Conservation (phyloP, 2,329 filamentous ascomycete species). For the Ophiostoma himal-ulmi region DNA sequence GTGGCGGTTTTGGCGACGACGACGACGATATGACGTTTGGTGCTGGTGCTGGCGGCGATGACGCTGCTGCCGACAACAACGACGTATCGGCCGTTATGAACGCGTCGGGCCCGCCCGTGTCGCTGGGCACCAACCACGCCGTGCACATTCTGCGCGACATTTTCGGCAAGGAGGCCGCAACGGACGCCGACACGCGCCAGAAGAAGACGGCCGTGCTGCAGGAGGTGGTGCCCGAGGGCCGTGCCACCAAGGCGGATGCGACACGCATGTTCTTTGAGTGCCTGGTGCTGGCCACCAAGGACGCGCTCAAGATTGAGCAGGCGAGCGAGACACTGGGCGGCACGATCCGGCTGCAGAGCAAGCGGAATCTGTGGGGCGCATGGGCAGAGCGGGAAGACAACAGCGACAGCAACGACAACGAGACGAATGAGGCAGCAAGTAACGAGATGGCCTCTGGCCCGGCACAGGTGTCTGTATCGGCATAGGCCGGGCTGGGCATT, state of each 20-base stretch:
- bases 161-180: conserved; percentile 67
- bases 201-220: conserved; percentile 80
- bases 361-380: conserved; percentile 91
- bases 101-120: conserved; percentile 78
- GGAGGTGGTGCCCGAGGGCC: conserved; percentile 75
- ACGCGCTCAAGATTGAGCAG: conserved; percentile 96
- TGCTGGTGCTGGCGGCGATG: conserved; percentile 34
- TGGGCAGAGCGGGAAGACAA: conserved; percentile 66
- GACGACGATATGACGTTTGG: conserved; percentile 35
- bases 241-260: conserved; percentile 79
- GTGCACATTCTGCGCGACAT: conserved; percentile 89
- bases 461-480: conserved; percentile 16
- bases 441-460: neutral
- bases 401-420: neutral
- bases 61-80: conserved; percentile 47
- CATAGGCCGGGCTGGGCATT: neutral
- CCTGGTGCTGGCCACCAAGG: conserved; percentile 91
- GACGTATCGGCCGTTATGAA: conserved; percentile 71
- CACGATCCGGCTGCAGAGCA: conserved; percentile 76
- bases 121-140: conserved; percentile 86
- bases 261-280: conserved; percentile 99
- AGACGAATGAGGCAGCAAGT: neutral
- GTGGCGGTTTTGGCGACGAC: conserved; percentile 43
- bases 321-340: conserved; percentile 64
- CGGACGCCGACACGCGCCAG: conserved; percentile 65